phyloP scores from a whole-genome alignment of 202 grass and related monocot genomes.

The Miscanthus sacchariflorus region DNA sequence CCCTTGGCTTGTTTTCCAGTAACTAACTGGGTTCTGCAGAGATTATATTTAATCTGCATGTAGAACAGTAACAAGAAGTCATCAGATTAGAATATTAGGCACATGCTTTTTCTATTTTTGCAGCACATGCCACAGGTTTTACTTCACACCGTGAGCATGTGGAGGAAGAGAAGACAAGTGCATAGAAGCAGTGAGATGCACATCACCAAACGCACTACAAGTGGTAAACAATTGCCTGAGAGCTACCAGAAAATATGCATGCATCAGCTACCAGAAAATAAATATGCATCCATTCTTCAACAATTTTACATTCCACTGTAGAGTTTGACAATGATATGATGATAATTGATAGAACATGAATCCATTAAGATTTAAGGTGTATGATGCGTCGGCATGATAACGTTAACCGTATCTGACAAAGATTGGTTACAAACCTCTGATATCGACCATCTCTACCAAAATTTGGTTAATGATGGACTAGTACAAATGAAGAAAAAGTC shows the following conservation, averaged over 20 bases:
- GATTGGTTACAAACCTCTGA: slow-evolving; percentile 37
- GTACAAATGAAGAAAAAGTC: slow-evolving; percentile 39
- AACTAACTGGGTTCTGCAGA: slow-evolving; percentile 44
- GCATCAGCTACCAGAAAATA: slow-evolving; percentile 23
- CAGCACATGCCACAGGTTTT: slow-evolving; percentile 48
- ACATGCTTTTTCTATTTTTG: slow-evolving; percentile 29
- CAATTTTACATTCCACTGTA: slow-evolving; percentile 5
- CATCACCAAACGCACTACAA: slow-evolving; percentile 24
- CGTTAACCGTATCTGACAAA: not conserved
- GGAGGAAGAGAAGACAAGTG: slow-evolving; percentile 19
- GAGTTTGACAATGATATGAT: slow-evolving; percentile 8
- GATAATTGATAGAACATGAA: slow-evolving; percentile 4
- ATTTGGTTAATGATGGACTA: slow-evolving; percentile 37
- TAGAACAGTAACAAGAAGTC: slow-evolving; percentile 27
- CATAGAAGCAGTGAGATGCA: slow-evolving; percentile 21
- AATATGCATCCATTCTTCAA: not conserved
- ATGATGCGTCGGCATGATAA: slow-evolving; percentile 16
- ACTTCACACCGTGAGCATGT: slow-evolving; percentile 50
- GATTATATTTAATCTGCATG: slow-evolving; percentile 38
- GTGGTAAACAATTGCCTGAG: slow-evolving; percentile 23
- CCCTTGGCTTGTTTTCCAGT: slow-evolving; percentile 50
- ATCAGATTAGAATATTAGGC: slow-evolving; percentile 38
- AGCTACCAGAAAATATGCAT: slow-evolving; percentile 23
- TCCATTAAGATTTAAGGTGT: not conserved
- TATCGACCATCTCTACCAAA: slow-evolving; percentile 14